Evolutionary conservation across 1,284 basidiomycete genomes (phyloP).

Genomic region (Porphyrellus sp.): DNA sequence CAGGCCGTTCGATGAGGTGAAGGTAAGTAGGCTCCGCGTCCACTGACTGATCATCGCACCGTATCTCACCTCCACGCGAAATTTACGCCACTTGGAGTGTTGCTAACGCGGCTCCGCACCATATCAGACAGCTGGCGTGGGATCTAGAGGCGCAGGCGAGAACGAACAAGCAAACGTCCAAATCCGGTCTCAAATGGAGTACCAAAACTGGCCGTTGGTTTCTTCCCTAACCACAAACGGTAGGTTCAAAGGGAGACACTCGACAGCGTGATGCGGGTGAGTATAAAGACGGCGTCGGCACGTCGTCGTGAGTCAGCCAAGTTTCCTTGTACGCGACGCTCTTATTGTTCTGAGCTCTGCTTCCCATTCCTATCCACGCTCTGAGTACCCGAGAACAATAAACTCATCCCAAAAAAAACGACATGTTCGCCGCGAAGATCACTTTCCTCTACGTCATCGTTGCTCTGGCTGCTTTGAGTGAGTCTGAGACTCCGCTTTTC

Average conservation of each 20-base stretch:
- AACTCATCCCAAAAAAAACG: conserved; percentile 26
- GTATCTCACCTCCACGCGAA: too few species aligned
- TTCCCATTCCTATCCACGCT: conserved; percentile 1
- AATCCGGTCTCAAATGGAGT: conserved; percentile 27
- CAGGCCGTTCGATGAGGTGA: too few species aligned
- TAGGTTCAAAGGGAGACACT: conserved; percentile 24
- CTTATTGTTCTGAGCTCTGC: conserved; percentile 33
- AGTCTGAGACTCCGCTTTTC: conserved; percentile 5
- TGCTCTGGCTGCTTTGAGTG: conserved; percentile 25
- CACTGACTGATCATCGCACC: too few species aligned
- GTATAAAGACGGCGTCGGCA: conserved; percentile 27
- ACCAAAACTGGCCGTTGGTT: conserved; percentile 24
- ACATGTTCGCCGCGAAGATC: conserved; percentile 30
- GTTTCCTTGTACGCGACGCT: conserved; percentile 14
- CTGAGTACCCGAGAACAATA: conserved; percentile 28
- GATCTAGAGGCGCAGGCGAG: neutral
- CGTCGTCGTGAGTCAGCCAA: conserved; percentile 18
- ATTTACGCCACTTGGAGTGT: too few species aligned
- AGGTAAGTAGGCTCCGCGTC: too few species aligned
- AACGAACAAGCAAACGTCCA: conserved; percentile 29
- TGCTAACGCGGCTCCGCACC: too few species aligned
- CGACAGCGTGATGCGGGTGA: neutral
- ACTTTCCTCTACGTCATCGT: conserved; percentile 31
- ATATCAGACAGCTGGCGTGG: neutral
- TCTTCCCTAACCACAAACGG: conserved; percentile 25